phyloP scores from a whole-genome alignment of 352 stramenopile genomes.

The Pythium brassicae region DNA sequence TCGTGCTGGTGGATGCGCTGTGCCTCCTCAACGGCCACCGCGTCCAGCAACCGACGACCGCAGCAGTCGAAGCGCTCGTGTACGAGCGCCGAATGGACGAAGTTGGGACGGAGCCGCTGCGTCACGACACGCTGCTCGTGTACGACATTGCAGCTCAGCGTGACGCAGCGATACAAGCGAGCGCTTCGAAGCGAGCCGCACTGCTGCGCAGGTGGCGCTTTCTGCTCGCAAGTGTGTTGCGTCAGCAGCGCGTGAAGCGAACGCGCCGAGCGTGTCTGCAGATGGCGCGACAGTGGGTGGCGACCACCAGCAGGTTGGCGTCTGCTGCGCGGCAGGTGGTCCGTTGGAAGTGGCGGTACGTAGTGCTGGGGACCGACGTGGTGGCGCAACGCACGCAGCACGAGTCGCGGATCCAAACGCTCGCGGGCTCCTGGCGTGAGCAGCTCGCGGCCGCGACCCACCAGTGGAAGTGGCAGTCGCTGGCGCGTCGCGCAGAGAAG shows the following conservation, averaged over 20 bases:
- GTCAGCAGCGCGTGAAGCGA: neutral
- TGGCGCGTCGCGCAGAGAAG: conserved; percentile 16
- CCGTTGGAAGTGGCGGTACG: neutral
- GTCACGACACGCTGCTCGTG: neutral
- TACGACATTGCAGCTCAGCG: neutral
- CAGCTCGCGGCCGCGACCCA: neutral
- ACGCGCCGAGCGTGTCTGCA: neutral
- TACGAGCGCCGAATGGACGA: neutral
- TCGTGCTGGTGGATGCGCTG: neutral
- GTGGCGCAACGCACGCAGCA: neutral
- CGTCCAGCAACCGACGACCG: no score
- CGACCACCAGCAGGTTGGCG: neutral
- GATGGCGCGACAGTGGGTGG: neutral
- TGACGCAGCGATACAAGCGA: neutral
- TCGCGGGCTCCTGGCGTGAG: neutral
- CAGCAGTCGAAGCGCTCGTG: no score
- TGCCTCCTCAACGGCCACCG: neutral
- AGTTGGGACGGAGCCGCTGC: no score
- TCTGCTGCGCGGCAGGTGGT: neutral
- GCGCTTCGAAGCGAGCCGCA: neutral
- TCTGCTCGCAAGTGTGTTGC: neutral
- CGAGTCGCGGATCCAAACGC: neutral
- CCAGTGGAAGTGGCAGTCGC: conserved; percentile 19
- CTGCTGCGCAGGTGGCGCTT: neutral
- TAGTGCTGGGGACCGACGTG: neutral